These are phyloP conservation scores for Pilobolus umbonatus DNA, from an alignment of 192 early-diverging fungal species.

Conservation along the genomic window DNA sequence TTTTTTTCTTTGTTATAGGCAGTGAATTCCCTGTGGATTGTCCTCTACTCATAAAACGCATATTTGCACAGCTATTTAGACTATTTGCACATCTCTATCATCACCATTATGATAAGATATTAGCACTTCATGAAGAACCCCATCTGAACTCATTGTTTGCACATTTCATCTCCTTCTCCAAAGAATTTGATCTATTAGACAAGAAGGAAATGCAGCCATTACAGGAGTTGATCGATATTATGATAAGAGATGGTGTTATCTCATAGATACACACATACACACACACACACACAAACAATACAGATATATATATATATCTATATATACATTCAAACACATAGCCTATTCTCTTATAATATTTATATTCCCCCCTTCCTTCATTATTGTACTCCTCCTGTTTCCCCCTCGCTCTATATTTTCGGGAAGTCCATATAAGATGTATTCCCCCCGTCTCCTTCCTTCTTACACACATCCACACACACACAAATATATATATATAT, in stretches of 20 bases:
- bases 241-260: constrained; percentile 28
- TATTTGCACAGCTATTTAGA: constrained; percentile 85
- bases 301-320: background rate
- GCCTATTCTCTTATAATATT: background rate
- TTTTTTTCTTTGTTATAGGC: too few species aligned
- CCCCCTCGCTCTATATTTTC: too few species aligned
- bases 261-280: background rate
- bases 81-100: constrained; percentile 95
- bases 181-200: constrained; percentile 91
- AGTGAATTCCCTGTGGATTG: constrained; percentile 75
- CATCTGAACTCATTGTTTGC: constrained; percentile 98
- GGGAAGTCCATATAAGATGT: too few species aligned
- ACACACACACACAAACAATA: background rate
- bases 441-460: too few species aligned
- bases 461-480: too few species aligned
- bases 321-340: background rate
- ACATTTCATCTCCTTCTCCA: constrained; percentile 90
- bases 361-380: background rate
- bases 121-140: constrained; percentile 75
- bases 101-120: constrained; percentile 81
- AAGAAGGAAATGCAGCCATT: constrained; percentile 87
- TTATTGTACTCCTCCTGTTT: background rate
- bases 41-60: constrained; percentile 55
- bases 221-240: constrained; percentile 67
- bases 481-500: too few species aligned